Percentiles rank a stretch among this genome's conserved stretches.
phyloP scores from a whole-genome alignment of 2,329 filamentous ascomycete genomes.

The Fusarium duplospermum region DNA sequence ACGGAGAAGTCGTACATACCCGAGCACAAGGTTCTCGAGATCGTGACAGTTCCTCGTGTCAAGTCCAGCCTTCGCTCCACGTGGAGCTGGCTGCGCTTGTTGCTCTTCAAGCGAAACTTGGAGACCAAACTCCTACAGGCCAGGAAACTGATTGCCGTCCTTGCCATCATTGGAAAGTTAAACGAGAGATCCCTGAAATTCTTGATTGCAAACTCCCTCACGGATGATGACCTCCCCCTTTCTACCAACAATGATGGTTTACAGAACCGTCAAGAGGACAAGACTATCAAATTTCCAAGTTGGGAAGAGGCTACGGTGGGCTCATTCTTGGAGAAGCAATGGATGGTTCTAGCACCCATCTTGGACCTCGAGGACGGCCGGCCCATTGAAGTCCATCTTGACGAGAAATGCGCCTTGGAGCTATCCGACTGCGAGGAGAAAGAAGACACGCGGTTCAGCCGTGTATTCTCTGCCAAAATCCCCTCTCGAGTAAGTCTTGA shows the following conservation, averaged over 20 bases:
- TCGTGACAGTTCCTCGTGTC: not conserved
- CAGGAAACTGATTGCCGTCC: not conserved
- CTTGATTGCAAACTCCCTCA: not conserved
- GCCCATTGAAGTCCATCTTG: not conserved
- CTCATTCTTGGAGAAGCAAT: not conserved
- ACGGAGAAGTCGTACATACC: not conserved
- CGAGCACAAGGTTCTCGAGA: not conserved
- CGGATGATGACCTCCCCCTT: not conserved
- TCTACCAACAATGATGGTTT: not conserved
- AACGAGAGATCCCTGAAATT: not conserved
- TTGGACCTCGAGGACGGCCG: not conserved
- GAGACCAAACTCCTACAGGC: not conserved
- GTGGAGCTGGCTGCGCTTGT: not conserved
- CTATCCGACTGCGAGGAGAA: not conserved
- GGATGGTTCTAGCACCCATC: not conserved
- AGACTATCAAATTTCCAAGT: not conserved
- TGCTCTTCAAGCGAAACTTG: not conserved
- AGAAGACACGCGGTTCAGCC: not conserved
- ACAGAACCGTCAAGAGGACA: not conserved
- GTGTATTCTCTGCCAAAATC: not conserved
- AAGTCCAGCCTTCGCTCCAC: not conserved
- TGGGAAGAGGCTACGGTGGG: not conserved
- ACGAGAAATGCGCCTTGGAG: not conserved
- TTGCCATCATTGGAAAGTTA: not conserved
- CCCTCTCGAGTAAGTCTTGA: not conserved